Conservation (phyloP, 345 rosid genomes). For the Bruguiera gymnorhiza region DNA sequence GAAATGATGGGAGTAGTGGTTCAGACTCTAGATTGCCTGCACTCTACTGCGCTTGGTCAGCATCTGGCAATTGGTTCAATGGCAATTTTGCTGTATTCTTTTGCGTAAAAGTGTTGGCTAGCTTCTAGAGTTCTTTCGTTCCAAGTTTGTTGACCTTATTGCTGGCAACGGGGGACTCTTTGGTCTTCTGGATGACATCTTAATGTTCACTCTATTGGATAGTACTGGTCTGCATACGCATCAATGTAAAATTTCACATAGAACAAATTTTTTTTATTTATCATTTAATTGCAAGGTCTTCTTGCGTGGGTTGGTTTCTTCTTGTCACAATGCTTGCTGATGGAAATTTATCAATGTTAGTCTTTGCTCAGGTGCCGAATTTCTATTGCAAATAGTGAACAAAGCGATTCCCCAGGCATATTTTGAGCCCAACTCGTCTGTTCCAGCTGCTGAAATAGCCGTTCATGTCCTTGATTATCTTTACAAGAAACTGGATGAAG, state of each 20-base stretch:
- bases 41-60: too few relatives aligned
- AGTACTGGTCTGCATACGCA: not conserved
- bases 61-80: too few relatives aligned
- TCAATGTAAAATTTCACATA: not conserved
- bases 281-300: not conserved
- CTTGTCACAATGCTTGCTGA: slow-evolving; percentile 33
- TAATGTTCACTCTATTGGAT: not conserved
- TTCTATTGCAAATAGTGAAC: slow-evolving; percentile 60
- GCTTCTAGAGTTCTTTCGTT: not conserved
- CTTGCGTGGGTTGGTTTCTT: slow-evolving; percentile 5
- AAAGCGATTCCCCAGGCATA: slow-evolving; percentile 62
- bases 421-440: slow-evolving; percentile 46
- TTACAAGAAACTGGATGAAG: slow-evolving; percentile 70
- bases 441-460: slow-evolving; percentile 58
- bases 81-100: too few relatives aligned
- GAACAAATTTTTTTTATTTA: not conserved
- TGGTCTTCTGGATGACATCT: too few relatives aligned
- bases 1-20: too few relatives aligned
- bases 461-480: slow-evolving; percentile 77
- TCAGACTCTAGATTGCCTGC: too few relatives aligned
- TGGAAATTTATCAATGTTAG: slow-evolving; percentile 32
- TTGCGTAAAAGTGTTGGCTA: too few relatives aligned
- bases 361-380: slow-evolving; percentile 71
- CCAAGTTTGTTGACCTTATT: not conserved
- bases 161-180: too few relatives aligned